Base-by-base conservation (phyloP, 352 stramenopile species). In the Lagenidium sp. region DNA sequence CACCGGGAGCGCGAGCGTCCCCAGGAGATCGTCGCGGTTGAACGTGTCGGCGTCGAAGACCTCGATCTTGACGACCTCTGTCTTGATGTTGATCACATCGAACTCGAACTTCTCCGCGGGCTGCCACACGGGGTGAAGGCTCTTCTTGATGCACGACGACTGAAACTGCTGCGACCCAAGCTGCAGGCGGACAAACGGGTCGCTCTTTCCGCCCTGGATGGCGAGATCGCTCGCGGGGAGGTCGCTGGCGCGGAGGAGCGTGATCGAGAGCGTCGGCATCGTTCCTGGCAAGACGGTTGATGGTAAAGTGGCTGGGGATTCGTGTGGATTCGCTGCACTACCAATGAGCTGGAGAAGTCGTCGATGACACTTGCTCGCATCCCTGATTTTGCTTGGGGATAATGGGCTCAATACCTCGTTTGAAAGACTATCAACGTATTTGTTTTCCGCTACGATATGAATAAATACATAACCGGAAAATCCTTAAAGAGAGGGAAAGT, bases 71-170 rank as follows among this genome's bases (percentile, higher is more conserved):
- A 90, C 53, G 22, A 82, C 63, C 16, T 68, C 41, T 6, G 59
- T 58, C 25, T 68, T 52, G 0, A 53, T 36, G 29, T 87, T 63
- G 3, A 52, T 26, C 28, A 87, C 50, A 10, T 77, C 62, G 39
- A 90, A 87, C 52, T 84, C 74, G 46, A 86, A 87, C 18, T 57
- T 68, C 56, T 90, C 72, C 7, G 71, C 60, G 10, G 76, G 76
- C n/a, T 76, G 61, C 78, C 78, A 90, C 40, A 74, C 72, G 4
- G 78, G 78, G 29, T 87, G 65, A 18, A 90, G 55, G 26, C 41
- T 44, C 19, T 61, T 63, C 38, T 51, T 63, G 44, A 77, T 65
- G 29, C 57, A 72, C 13, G 72, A 70, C 34, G 65, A 82, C 44
- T 68, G 60, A 39, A 79, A 46, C 23, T 55, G 56, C 45, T 82